Conservation (phyloP, 805 yeast genomes). For the Lipomyces orientalis region DNA sequence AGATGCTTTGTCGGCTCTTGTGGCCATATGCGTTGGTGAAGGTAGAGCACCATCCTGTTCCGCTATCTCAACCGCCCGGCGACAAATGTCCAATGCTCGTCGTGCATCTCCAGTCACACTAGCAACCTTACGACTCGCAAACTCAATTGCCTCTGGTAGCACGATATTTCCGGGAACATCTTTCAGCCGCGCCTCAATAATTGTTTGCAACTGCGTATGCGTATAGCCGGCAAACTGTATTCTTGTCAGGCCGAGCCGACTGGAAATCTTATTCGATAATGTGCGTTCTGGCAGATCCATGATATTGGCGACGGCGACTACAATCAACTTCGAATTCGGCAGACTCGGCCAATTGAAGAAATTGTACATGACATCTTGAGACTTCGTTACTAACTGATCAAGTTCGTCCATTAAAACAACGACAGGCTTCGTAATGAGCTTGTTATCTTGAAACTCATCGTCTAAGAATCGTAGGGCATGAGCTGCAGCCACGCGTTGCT, state of each 20-base stretch:
- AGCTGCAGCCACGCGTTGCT: conserved; percentile 61
- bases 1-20: conserved; percentile 30
- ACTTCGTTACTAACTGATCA: conserved; percentile 85
- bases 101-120: conserved; percentile 98
- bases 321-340: conserved; percentile 75
- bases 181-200: conserved; percentile 73
- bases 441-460: conserved; percentile 59
- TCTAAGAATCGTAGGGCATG: conserved; percentile 74
- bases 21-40: conserved; percentile 37
- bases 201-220: conserved; percentile 72
- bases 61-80: conserved; percentile 88
- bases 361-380: conserved; percentile 88
- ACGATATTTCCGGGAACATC: conserved; percentile 50
- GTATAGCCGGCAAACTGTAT: conserved; percentile 89
- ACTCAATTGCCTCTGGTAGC: conserved; percentile 77
- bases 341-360: conserved; percentile 98
- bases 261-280: conserved; percentile 84
- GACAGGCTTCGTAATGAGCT: conserved; percentile 31
- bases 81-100: conserved; percentile 83
- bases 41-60: conserved; percentile 57
- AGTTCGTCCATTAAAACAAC: conserved; percentile 88
- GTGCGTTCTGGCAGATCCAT: conserved; percentile 95
- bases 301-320: conserved; percentile 93
- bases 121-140: conserved; percentile 92
- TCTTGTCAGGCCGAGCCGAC: conserved; percentile 86